These are phyloP conservation scores for Cutaneotrichosporon sp. DNA, from an alignment of 1,284 basidiomycete genomes.

Conservation along the genomic window DNA sequence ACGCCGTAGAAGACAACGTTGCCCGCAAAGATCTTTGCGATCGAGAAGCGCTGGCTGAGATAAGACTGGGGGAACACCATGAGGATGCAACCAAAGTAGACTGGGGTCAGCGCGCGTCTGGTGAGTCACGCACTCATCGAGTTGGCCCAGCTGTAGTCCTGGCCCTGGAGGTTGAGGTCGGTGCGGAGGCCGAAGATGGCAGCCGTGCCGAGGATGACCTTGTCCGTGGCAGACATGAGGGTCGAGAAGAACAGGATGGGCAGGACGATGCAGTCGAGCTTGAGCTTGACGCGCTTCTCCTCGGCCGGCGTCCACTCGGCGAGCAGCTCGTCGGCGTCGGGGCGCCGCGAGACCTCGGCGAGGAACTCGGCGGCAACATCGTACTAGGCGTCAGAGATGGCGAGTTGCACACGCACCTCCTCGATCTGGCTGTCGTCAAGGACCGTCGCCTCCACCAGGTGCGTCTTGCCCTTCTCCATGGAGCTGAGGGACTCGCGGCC, in stretches of 20 bases:
- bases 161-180: constrained; percentile 23
- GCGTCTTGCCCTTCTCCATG: background rate
- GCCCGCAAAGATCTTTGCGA: constrained; percentile 14
- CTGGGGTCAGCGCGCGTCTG: constrained; percentile 9
- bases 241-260: constrained; percentile 18
- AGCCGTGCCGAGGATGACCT: constrained; percentile 37
- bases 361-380: constrained; percentile 32
- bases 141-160: constrained; percentile 28
- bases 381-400: too few relatives aligned
- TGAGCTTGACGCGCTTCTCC: constrained; percentile 27
- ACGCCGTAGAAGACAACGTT: constrained; percentile 25
- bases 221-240: constrained; percentile 24
- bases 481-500: background rate
- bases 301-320: constrained; percentile 31
- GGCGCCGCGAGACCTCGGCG: constrained; percentile 23
- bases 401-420: background rate
- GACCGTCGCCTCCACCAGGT: background rate
- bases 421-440: background rate
- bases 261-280: constrained; percentile 30
- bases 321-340: constrained; percentile 28
- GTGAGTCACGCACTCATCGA: constrained; percentile 22
- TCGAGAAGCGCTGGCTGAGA: constrained; percentile 25
- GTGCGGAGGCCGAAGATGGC: constrained; percentile 37
- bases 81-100: constrained; percentile 30
- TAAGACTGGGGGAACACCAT: constrained; percentile 29